These are phyloP conservation scores for Microthlaspi erraticum DNA, from an alignment of 345 rosid species.

Conservation along the genomic window DNA sequence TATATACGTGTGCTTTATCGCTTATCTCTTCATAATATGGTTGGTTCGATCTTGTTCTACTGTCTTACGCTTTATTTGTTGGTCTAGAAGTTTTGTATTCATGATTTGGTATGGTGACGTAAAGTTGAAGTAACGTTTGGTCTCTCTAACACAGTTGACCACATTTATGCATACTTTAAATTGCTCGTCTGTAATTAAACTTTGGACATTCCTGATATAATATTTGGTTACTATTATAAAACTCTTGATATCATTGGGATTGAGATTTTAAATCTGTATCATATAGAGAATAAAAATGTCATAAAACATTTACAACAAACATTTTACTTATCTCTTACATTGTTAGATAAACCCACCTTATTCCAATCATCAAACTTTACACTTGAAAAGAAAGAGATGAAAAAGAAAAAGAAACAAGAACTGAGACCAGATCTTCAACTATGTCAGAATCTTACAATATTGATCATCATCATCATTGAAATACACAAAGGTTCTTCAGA, in stretches of 20 bases:
- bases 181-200: too few species aligned
- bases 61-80: too few species aligned
- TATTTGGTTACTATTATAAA: too few species aligned
- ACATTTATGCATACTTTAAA: too few species aligned
- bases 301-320: slow-evolving; percentile 20
- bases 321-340: background rate
- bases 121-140: too few species aligned
- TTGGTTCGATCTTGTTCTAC: too few species aligned
- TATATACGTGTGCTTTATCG: too few species aligned
- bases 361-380: slow-evolving; percentile 34
- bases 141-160: too few species aligned
- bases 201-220: too few species aligned
- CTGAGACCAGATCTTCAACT: slow-evolving; percentile 28
- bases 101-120: too few species aligned
- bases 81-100: too few species aligned
- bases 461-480: slow-evolving; percentile 28
- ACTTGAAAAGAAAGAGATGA: slow-evolving; percentile 6
- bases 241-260: background rate
- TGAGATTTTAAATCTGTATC: background rate
- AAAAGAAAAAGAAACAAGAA: background rate
- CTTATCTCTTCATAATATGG: too few species aligned
- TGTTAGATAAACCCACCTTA: slow-evolving; percentile 20
- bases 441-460: slow-evolving; percentile 31
- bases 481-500: slow-evolving; percentile 29
- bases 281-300: slow-evolving; percentile 2